Evolutionary conservation across 2,329 filamentous ascomycete species (phyloP), one percentile per base, ranked within the genome.

Genomic region (Colletotrichum cordylinicola): DNA sequence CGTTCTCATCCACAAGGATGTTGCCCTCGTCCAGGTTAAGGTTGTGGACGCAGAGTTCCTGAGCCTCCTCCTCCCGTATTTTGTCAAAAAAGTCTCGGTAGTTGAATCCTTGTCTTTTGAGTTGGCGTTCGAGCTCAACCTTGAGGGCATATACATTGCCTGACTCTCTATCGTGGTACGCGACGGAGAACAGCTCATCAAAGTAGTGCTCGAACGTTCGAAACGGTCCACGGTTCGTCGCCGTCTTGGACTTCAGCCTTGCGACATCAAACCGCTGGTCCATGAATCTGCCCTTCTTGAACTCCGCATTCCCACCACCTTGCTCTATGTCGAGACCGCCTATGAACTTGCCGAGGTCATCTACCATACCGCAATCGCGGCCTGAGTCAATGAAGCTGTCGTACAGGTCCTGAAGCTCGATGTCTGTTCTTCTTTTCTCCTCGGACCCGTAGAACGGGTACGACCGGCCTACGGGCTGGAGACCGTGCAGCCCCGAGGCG

Each of bases 21-120:
- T 77, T 73, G 8, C 70, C 48, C 15, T 43, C 58, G 8, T 74
- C 71, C 15, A 77, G 60, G 24, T 78, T 74, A 4, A 58, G 55
- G 37, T 78, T 71, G n/a, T 61, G 52, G 4, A 78, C 24, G 4
- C 56, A 62, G 12, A 76, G 29, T 12, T 56, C 52, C 48, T 60
- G 70, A 13, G 70, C 76, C 8, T 72, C 56, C 33, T 21, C 65
- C 64, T 67, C 33, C 15, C 56, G n/a, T 60, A 62, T 62, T 18
- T 5, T 35, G 10, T 35, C 24, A n/a, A 33, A 61, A 33, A 67
- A 27, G 13, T 62, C 61, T 75, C 72, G 78, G 8, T 39, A 43
- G 10, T 35, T 35, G 10, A 62, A 15, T 15, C 64, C 64, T 29
- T 67, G 24, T 5, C 31, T 43, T 29, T 16, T 24, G 8, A 65